Conservation (phyloP, 768 basidiomycete genomes). For the Mycena venus region DNA sequence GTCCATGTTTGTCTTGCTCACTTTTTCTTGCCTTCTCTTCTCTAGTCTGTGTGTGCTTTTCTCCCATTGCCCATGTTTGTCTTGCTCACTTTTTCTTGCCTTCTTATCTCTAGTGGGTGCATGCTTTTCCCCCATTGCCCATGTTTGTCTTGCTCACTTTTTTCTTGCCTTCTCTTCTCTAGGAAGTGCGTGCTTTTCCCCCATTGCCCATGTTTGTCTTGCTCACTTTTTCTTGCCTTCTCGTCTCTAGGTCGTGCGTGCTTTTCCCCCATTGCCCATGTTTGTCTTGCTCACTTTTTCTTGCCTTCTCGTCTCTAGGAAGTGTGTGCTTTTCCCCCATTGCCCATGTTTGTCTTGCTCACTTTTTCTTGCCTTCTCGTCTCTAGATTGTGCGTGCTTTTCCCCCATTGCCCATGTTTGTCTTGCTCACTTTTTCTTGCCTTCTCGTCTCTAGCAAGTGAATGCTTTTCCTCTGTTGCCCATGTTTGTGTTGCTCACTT, state of each 20-base stretch:
- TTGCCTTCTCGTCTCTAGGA: not conserved
- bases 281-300: not conserved
- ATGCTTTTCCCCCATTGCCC: too few species aligned
- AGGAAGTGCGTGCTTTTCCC: too few species aligned
- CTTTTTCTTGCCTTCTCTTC: not conserved
- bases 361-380: not conserved
- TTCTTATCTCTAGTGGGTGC: too few species aligned
- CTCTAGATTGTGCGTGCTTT: not conserved
- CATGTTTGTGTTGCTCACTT: not conserved
- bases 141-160: too few species aligned
- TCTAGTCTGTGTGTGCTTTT: not conserved
- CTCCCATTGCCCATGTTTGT: not conserved
- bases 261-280: not conserved
- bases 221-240: too few species aligned
- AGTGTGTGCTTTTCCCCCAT: not conserved
- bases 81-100: not conserved
- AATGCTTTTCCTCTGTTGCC: not conserved
- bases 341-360: too few species aligned
- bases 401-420: not conserved
- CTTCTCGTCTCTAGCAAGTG: not conserved
- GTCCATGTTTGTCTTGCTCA: not conserved
- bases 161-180: too few species aligned
- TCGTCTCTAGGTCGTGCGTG: too few species aligned
- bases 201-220: too few species aligned
- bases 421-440: too few species aligned